Percentiles rank a stretch among this genome's conserved stretches.
Conservation (phyloP, 441 rosid genomes). For the Cnidoscolus chayamansa region DNA sequence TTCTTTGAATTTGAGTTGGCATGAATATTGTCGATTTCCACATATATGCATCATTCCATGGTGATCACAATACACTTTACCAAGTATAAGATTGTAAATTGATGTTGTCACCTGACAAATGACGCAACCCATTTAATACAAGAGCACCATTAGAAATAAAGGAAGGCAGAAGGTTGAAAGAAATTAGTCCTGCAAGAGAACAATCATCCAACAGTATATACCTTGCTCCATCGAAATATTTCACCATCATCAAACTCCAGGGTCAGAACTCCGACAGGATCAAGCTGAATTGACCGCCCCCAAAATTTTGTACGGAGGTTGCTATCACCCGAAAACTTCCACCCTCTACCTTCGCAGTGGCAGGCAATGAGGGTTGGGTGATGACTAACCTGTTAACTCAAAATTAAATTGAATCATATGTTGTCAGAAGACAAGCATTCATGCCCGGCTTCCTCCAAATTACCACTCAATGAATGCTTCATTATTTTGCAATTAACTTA, state of each 20-base stretch:
- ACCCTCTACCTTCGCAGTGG: conserved; percentile 93
- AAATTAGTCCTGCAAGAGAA: not conserved
- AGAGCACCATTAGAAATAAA: conserved; percentile 9
- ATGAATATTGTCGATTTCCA: conserved; percentile 72
- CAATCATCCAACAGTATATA: conserved; percentile 25
- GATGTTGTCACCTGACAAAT: conserved; percentile 73
- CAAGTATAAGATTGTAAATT: conserved; percentile 87
- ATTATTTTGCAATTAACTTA: not conserved
- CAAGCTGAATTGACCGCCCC: conserved; percentile 96
- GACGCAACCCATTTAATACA: conserved; percentile 20
- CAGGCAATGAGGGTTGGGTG: conserved; percentile 97
- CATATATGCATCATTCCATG: conserved; percentile 81
- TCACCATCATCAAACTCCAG: conserved; percentile 96
- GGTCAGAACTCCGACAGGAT: conserved; percentile 81
- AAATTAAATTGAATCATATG: not conserved
- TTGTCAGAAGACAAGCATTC: not conserved
- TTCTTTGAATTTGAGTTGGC: conserved; percentile 89
- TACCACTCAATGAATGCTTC: not conserved
- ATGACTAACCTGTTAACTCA: conserved; percentile 73
- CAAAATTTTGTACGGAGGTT: conserved; percentile 89
- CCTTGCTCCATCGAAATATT: conserved; percentile 94
- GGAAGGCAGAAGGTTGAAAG: conserved; percentile 17
- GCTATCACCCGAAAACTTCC: conserved; percentile 97
- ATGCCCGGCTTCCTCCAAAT: not conserved
- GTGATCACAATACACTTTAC: conserved; percentile 88